Evolutionary conservation across 805 yeast genomes (phyloP), one percentile per base, ranked within the genome.

Genomic region (Wickerhamomyces alni): DNA sequence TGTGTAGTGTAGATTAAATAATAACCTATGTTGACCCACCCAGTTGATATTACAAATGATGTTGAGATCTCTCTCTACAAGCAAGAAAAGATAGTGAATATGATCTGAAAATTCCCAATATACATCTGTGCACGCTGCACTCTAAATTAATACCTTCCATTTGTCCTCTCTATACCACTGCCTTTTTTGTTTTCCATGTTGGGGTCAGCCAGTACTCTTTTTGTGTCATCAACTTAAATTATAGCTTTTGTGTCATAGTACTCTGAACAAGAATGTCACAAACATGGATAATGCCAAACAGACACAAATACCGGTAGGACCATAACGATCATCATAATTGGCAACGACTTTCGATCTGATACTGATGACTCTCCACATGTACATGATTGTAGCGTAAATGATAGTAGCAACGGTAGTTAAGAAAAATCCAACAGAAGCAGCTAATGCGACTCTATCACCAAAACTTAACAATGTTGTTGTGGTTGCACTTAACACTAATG

Each of bases 371-470:
- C 99, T 78, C 77, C 82, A 82, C 33, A 88, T 63, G 63, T 88
- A 93, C 52, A 76, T 75, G 48, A 69, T 74, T 13, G 84, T 72
- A 11, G 96, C 75, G 58, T 91, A 91, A 11, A 67, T 30, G 35
- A 89, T 74, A 9, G 94, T 82, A 42, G 77, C 66, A 24, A 87
- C 67, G 0, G 98, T 87, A 16, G 94, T 77, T 10, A 86, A 39
- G 63, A 85, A 88, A 64, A 93, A 93, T 13, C 94, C 94, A 39
- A 87, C 70, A 1, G 96, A 80, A 0, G 96, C 93, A 32, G 86
- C 71, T 52, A 88, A 71, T 0, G 94, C 79, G 8, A 83, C 69
- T 15, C 68, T 66, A 46, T 80, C 80, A 48, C 99, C 98, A 62
- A 83, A 93, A 47, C 86, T 84, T 51, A 91, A 68, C 50, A 93